Evolutionary conservation across 352 stramenopile species (phyloP).

Genomic region (Phytophthora tentaculata): DNA sequence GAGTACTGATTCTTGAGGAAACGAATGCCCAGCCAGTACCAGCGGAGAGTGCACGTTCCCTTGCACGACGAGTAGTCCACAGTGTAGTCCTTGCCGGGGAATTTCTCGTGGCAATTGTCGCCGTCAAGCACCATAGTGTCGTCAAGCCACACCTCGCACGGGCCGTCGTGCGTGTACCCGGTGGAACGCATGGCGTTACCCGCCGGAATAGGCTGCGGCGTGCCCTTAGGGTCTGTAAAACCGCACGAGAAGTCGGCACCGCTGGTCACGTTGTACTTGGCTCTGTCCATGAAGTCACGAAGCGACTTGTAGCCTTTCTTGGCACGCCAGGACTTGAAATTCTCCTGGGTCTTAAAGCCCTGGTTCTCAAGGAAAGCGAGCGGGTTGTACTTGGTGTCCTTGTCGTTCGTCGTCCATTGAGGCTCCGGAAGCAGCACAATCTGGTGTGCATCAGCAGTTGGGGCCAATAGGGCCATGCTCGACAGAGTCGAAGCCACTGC

Average conservation of each 20-base stretch:
- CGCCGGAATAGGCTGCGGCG: slow-evolving; percentile 39
- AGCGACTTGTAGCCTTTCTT: slow-evolving; percentile 51
- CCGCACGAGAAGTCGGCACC: slow-evolving; percentile 41
- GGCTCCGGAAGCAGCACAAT: slow-evolving; percentile 42
- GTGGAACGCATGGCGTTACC: slow-evolving; percentile 35
- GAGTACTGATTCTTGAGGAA: slow-evolving; percentile 50
- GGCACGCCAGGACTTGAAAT: slow-evolving; percentile 42
- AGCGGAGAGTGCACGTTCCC: slow-evolving; percentile 23
- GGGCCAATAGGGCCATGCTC: slow-evolving; percentile 24
- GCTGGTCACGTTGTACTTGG: slow-evolving; percentile 33
- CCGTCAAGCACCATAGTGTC: slow-evolving; percentile 33
- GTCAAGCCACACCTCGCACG: slow-evolving; percentile 45
- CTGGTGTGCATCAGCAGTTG: slow-evolving; percentile 41
- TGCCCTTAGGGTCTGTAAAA: slow-evolving; percentile 37
- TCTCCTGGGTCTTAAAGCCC: slow-evolving; percentile 42
- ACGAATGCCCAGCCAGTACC: slow-evolving; percentile 35
- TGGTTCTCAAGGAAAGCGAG: slow-evolving; percentile 56
- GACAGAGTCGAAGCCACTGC: slow-evolving; percentile 25
- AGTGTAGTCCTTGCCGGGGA: slow-evolving; percentile 33
- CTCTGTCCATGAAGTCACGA: slow-evolving; percentile 50
- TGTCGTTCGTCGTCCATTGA: slow-evolving; percentile 36
- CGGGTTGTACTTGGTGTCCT: slow-evolving; percentile 47
- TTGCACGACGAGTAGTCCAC: slow-evolving; percentile 38
- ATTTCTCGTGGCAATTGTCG: slow-evolving; percentile 37
- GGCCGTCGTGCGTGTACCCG: slow-evolving; percentile 52